Evolutionary conservation across 805 yeast species (phyloP), one percentile per base, ranked within the genome.

Genomic region (Ogataea pilisensis): DNA sequence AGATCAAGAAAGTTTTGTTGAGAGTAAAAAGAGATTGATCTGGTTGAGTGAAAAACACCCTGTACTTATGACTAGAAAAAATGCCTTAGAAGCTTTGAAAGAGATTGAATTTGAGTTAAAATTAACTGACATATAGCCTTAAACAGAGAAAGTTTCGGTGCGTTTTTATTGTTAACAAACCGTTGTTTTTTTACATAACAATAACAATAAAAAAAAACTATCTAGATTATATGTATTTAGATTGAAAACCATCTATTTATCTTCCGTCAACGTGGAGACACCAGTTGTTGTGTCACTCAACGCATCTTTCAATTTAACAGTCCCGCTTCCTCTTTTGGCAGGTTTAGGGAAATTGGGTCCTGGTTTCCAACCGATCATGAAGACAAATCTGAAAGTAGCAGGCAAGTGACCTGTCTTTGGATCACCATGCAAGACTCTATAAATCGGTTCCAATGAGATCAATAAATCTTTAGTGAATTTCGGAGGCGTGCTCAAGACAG

Each of bases 331-430:
- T 47, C 95, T 68, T 37, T 72, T 72, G 44, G 85, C 70, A 1
- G 95, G 91, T 55, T 80, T 67, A 3, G 90, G 88, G 57, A 85
- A 87, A 37, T 63, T 57, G 6, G 76, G 75, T 40, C 85, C 74
- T 48, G 81, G 79, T 58, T 85, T 87, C 95, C 95, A 87, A 3
- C 95, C 95, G 56, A 87, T 84, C 88, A 86, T 82, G 57, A 82
- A 83, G 20, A 86, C 76, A 39, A 87, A 76, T 45, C 87, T 67
- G 63, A 76, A 87, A 0, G 95, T 86, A 8, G 87, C 89, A 1
- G 95, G 95, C n/a, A 86, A 58, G 0, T 78, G 65, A 1, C 62
- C 52, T 49, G 68, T 76, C 13, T 65, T 48, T 2, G 63, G 65
- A 44, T 76, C 85, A 2, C 88, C 89, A 57, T 87, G 91, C 58